These are phyloP conservation scores for Emergomyces africanus DNA, from an alignment of 2,329 filamentous ascomycete species.

Conservation along the genomic window DNA sequence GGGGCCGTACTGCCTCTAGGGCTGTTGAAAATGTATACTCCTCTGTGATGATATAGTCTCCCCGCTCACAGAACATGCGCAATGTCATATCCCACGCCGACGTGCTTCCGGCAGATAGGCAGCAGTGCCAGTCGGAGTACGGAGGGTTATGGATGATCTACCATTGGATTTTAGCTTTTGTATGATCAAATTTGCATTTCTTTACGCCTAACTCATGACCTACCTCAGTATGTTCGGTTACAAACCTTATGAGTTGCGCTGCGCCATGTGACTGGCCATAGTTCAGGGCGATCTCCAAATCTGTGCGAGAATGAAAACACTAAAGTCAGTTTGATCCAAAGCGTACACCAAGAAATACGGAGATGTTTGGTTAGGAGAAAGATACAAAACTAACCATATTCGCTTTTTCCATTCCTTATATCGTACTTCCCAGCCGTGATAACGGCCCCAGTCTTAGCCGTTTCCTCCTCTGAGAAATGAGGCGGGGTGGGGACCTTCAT, in stretches of 20 bases:
- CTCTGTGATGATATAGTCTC: constrained; percentile 72
- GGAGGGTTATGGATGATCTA: constrained; percentile 68
- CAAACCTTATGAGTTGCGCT: constrained; percentile 74
- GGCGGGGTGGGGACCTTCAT: constrained; percentile 60
- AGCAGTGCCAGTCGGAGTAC: constrained; percentile 81
- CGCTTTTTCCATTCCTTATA: constrained; percentile 48
- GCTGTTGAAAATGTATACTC: constrained; percentile 81
- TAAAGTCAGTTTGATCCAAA: not conserved
- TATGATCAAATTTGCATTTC: not conserved
- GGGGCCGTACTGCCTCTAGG: constrained; percentile 50
- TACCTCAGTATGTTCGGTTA: constrained; percentile 86
- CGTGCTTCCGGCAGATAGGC: constrained; percentile 74
- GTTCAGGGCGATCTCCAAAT: constrained; percentile 82
- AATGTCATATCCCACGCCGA: constrained; percentile 72
- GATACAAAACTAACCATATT: constrained; percentile 28
- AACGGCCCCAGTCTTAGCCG: constrained; percentile 45
- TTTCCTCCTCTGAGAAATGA: constrained; percentile 58
- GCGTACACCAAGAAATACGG: not conserved
- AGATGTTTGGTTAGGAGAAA: not conserved
- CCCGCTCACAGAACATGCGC: constrained; percentile 64
- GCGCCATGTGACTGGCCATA: constrained; percentile 81
- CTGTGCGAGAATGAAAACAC: constrained; percentile 23
- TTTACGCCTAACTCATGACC: not conserved
- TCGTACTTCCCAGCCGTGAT: constrained; percentile 74
- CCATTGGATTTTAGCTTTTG: constrained; percentile 5